Percentiles rank a stretch among this genome's conserved stretches.
These are phyloP conservation scores for Quercus rubra DNA, from an alignment of 306 rosid genomes.

Conservation along the genomic window DNA sequence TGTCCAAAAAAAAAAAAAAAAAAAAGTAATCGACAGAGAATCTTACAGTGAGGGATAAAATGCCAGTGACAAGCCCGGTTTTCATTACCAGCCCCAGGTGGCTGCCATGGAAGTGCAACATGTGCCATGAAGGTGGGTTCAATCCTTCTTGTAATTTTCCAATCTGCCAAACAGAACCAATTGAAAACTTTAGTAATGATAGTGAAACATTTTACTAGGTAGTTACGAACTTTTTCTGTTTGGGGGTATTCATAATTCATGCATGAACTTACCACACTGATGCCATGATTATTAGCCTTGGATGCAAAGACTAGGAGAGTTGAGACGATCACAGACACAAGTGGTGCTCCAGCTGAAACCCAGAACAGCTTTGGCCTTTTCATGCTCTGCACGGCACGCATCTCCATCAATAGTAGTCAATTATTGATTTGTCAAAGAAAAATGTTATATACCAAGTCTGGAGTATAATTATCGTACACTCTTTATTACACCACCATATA, in stretches of 20 bases:
- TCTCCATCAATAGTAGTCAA: neutral
- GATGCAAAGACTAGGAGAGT: constrained; percentile 69
- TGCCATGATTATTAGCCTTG: constrained; percentile 73
- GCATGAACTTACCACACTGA: constrained; percentile 54
- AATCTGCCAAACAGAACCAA: constrained; percentile 47
- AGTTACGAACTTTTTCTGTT: neutral
- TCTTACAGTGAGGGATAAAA: constrained; percentile 89
- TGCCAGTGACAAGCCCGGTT: constrained; percentile 86
- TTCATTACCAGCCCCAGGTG: constrained; percentile 62
- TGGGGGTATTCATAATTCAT: neutral
- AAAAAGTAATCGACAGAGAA: neutral
- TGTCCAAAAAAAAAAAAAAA: too few species aligned
- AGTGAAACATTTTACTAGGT: neutral
- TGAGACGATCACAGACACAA: constrained; percentile 69
- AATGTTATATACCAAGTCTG: neutral
- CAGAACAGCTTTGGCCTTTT: constrained; percentile 80
- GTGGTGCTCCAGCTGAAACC: constrained; percentile 97
- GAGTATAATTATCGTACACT: too few species aligned
- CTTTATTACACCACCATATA: too few species aligned
- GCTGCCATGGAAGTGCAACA: constrained; percentile 56
- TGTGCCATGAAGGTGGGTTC: constrained; percentile 84
- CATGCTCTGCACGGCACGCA: constrained; percentile 47
- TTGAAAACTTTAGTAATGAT: constrained; percentile 1
- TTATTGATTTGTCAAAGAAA: neutral
- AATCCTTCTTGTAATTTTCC: constrained; percentile 80